phyloP scores from a whole-genome alignment of 2,329 filamentous ascomycete genomes.

The Fusarium anthophilum region DNA sequence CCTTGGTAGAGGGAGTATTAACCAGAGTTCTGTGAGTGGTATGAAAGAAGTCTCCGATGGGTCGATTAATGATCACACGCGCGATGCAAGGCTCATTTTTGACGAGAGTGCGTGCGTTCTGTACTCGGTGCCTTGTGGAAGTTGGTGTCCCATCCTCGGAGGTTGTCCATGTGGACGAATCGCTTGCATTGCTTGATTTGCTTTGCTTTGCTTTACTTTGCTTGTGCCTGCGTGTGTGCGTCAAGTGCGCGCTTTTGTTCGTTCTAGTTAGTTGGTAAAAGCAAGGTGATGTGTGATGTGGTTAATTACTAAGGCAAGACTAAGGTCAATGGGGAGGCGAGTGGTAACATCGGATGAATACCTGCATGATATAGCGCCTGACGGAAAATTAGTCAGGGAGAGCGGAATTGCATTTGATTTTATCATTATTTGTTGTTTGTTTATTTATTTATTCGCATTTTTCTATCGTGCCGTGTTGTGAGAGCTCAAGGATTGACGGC shows the following conservation, averaged over 20 bases:
- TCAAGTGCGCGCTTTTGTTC: background rate
- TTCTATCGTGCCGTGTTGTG: background rate
- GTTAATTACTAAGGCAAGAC: conserved; percentile 23
- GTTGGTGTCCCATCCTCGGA: conserved; percentile 13
- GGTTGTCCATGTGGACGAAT: conserved; percentile 29
- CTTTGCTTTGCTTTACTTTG: background rate
- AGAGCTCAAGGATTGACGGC: background rate
- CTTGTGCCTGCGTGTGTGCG: background rate
- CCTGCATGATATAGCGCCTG: conserved; percentile 21
- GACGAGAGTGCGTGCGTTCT: background rate
- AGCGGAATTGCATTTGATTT: background rate
- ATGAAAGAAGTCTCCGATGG: conserved; percentile 29
- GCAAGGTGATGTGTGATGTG: conserved; percentile 19
- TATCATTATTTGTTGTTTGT: background rate
- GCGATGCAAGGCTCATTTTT: conserved; percentile 10
- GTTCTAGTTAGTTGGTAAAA: background rate
- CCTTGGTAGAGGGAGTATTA: conserved; percentile 25
- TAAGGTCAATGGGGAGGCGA: conserved; percentile 22
- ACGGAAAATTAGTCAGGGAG: conserved; percentile 10
- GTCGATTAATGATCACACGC: conserved; percentile 39
- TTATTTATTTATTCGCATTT: background rate
- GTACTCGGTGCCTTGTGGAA: background rate
- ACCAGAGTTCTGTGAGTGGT: conserved; percentile 29
- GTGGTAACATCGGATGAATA: conserved; percentile 35
- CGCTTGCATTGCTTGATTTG: conserved; percentile 1